phyloP scores from a whole-genome alignment of 768 basidiomycete species.

The Collybia nuda region DNA sequence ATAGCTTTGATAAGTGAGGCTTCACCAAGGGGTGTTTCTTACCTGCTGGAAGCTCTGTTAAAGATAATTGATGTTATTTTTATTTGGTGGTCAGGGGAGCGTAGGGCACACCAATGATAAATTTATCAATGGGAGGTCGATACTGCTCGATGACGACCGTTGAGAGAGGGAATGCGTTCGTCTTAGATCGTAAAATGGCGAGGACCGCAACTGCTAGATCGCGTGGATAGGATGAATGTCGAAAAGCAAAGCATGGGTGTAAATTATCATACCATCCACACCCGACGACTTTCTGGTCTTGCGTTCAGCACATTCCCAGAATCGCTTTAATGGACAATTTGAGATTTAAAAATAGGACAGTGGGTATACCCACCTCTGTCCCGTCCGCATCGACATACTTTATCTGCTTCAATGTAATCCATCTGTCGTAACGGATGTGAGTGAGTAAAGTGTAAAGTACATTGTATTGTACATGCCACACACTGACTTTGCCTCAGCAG shows the following conservation, averaged over 20 bases:
- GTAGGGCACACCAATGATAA: slow-evolving; percentile 61
- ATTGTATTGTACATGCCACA: background rate
- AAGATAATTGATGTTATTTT: background rate
- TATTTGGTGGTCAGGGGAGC: background rate
- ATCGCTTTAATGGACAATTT: slow-evolving; percentile 42
- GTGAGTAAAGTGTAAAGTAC: background rate
- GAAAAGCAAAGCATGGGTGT: background rate
- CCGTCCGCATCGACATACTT: slow-evolving; percentile 80
- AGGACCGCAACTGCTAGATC: slow-evolving; percentile 79
- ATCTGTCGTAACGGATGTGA: slow-evolving; percentile 53
- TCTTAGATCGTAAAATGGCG: slow-evolving; percentile 75
- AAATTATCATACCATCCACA: slow-evolving; percentile 64
- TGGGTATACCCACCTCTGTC: slow-evolving; percentile 42
- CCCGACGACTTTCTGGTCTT: slow-evolving; percentile 75
- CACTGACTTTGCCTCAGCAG: slow-evolving; percentile 60
- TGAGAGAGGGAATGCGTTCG: slow-evolving; percentile 66
- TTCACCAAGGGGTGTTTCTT: background rate
- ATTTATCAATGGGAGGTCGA: slow-evolving; percentile 80
- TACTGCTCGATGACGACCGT: slow-evolving; percentile 92
- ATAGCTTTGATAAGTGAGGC: background rate
- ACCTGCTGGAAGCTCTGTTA: slow-evolving; percentile 38
- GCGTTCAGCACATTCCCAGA: slow-evolving; percentile 91
- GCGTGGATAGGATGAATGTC: background rate
- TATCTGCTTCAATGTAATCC: slow-evolving; percentile 83
- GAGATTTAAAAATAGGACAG: background rate